Evolutionary conservation across 441 rosid genomes (phyloP), one percentile per base, ranked within the genome.

Genomic region (Arabidopsis lyrata): DNA sequence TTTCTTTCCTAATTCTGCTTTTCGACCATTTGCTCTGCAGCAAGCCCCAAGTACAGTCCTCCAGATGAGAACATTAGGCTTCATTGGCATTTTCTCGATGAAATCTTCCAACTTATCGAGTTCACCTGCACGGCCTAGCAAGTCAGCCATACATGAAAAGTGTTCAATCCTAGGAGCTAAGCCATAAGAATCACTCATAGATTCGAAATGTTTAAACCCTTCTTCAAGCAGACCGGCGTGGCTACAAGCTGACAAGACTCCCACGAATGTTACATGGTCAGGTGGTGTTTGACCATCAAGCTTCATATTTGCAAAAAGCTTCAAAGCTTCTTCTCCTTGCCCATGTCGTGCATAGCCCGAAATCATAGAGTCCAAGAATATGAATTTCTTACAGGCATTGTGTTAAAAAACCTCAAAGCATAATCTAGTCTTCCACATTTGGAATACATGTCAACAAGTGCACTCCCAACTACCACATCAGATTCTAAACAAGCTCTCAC

Each of bases 331-430:
- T 34, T 80, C 83, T 41, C 93, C 96, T 15, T 73, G 70, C 72
- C 97, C 97, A 79, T 93, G 98, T 48, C 96, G 89, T 63, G 98
- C 96, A 75, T 77, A 87, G 47, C 93, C 98, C 0, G 93, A 88
- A 65, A 93, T 88, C 97, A 93, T 88, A 22, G 97, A 93, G 80
- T 91, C 97, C 98, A 93, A 4, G 96, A 88, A 78, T 91, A 93
- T n/a, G 85, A 80, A 74, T 91, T 93, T 83, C 84, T 91, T 35
- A 64, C 49, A 3, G 85, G 91, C 98, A 91, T 93, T 65, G 66
- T 58, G 58, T 81, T 54, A 63, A 93, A 93, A 75, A 88, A 87
- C 50, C 86, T 84, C 35, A 87, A 87, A 48, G 98, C 97, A 74
- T 93, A 91, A 73, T 91, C 94, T 79, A 88, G 76, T 84, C 94